These are phyloP conservation scores for Tetrapisispora taiwanensis DNA, from an alignment of 805 yeast genomes.

Conservation along the genomic window DNA sequence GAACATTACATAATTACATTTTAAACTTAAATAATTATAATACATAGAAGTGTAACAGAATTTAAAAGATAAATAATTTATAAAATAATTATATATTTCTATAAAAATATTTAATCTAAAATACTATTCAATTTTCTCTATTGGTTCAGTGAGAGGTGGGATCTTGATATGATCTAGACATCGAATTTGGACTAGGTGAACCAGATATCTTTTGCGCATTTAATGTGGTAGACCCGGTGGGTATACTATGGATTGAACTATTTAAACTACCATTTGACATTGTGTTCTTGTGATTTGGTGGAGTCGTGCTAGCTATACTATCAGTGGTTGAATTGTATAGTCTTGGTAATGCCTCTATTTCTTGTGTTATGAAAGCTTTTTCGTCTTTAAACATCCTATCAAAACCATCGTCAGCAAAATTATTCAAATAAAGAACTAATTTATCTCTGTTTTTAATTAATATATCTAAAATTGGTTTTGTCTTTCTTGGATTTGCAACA, in stretches of 20 bases:
- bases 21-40: no score
- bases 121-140: background rate
- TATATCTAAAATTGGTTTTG: slow-evolving; percentile 70
- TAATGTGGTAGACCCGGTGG: background rate
- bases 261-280: background rate
- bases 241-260: background rate
- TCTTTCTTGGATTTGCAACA: slow-evolving; percentile 90
- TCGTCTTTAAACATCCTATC: slow-evolving; percentile 66
- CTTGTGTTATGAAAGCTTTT: slow-evolving; percentile 65
- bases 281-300: background rate
- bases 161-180: background rate
- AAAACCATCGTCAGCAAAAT: slow-evolving; percentile 48
- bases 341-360: slow-evolving; percentile 63
- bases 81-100: no score
- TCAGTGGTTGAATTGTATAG: slow-evolving; percentile 29
- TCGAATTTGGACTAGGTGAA: background rate
- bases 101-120: no score
- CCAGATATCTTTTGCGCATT: background rate
- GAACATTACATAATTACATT: no score
- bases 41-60: no score
- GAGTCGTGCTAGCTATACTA: background rate
- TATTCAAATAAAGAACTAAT: slow-evolving; percentile 56
- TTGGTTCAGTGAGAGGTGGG: background rate
- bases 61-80: background rate
- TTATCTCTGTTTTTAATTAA: slow-evolving; percentile 75